phyloP scores from a whole-genome alignment of 495 filamentous ascomycete genomes.

The Aspergillus affinis region DNA sequence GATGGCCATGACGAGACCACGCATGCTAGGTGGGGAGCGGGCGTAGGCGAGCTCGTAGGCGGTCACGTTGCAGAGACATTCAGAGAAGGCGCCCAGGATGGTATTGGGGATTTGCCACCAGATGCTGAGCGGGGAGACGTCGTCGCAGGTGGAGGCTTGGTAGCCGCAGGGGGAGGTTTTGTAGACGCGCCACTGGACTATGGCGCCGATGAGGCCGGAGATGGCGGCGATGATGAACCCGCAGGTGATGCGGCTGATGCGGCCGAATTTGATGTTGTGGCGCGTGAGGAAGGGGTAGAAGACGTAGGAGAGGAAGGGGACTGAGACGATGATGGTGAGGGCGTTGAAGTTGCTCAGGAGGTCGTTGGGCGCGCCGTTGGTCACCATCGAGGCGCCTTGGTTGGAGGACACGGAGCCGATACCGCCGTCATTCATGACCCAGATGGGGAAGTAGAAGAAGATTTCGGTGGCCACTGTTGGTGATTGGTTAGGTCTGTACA shows the following conservation, averaged over 20 bases:
- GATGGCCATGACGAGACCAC: slow-evolving; percentile 64
- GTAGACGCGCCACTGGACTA: slow-evolving; percentile 67
- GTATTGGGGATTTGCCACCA: slow-evolving; percentile 52
- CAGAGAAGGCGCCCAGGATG: slow-evolving; percentile 61
- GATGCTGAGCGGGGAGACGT: slow-evolving; percentile 51
- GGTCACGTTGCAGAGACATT: slow-evolving; percentile 69
- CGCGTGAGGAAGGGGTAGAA: slow-evolving; percentile 62
- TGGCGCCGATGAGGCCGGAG: slow-evolving; percentile 56
- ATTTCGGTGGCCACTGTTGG: slow-evolving; percentile 47
- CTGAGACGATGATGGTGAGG: slow-evolving; percentile 62
- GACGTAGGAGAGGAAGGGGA: slow-evolving; percentile 61
- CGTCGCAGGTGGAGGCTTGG: slow-evolving; percentile 48
- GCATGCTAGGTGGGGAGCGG: slow-evolving; percentile 67
- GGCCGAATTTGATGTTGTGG: slow-evolving; percentile 55
- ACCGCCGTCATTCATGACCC: slow-evolving; percentile 50
- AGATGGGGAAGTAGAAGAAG: slow-evolving; percentile 56
- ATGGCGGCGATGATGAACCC: slow-evolving; percentile 60
- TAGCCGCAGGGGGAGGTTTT: slow-evolving; percentile 49
- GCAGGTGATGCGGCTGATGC: slow-evolving; percentile 64
- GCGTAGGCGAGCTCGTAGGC: slow-evolving; percentile 73
- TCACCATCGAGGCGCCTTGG: slow-evolving; percentile 61
- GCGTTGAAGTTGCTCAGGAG: slow-evolving; percentile 70
- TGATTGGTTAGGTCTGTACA: not conserved
- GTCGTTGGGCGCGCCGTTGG: slow-evolving; percentile 70
- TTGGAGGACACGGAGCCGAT: slow-evolving; percentile 46